Conservation (phyloP, 345 rosid genomes). For the Eucalyptus tenuipes region DNA sequence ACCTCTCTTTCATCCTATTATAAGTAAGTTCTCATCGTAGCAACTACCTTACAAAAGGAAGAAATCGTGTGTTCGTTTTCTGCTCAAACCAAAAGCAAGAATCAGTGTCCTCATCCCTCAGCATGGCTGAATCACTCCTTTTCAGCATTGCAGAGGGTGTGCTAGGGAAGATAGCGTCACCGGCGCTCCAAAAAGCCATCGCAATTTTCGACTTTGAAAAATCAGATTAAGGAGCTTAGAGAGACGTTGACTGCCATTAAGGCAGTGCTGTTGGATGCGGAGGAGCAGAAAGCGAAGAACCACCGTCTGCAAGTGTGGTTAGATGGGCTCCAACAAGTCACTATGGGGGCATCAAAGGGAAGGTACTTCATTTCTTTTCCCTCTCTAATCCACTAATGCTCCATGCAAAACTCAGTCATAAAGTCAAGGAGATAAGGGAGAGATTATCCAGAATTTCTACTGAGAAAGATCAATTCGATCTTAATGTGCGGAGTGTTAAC, state of each 20-base stretch:
- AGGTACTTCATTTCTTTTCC: not conserved
- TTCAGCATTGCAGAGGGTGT: not conserved
- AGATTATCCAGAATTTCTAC: not conserved
- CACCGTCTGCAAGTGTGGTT: too few relatives aligned
- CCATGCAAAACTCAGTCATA: not conserved
- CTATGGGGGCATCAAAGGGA: not conserved
- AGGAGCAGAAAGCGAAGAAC: too few relatives aligned
- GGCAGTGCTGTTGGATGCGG: too few relatives aligned
- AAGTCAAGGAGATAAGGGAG: not conserved
- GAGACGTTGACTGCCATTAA: too few relatives aligned
- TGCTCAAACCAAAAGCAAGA: not conserved
- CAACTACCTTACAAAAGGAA: not conserved
- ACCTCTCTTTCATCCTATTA: not conserved
- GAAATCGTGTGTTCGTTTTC: not conserved
- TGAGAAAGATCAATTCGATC: not conserved
- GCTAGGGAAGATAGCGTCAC: not conserved
- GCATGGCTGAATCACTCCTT: not conserved
- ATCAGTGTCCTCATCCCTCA: not conserved
- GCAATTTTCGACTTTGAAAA: not conserved
- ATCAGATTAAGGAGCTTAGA: not conserved
- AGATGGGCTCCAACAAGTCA: not conserved
- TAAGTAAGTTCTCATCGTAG: not conserved
- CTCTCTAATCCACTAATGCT: not conserved
- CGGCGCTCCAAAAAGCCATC: not conserved
- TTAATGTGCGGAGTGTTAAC: not conserved